These are phyloP conservation scores for Podaxis pistillaris DNA, from an alignment of 768 basidiomycete genomes.

Conservation along the genomic window DNA sequence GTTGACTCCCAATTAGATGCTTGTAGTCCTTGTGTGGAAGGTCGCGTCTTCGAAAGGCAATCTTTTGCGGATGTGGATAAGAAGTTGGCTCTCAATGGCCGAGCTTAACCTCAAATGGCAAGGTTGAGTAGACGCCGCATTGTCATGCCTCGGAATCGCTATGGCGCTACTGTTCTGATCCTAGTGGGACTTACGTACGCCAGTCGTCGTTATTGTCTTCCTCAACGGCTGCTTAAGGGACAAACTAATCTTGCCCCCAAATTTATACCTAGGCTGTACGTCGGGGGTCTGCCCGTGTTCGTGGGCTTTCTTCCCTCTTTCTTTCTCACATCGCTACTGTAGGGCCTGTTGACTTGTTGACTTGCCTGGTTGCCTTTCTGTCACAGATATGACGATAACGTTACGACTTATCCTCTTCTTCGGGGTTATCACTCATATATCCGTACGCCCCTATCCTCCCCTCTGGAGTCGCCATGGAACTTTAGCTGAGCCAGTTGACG, in stretches of 20 bases:
- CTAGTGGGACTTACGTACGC: not conserved
- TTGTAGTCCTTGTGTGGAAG: not conserved
- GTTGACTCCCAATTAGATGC: not conserved
- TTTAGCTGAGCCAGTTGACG: not conserved
- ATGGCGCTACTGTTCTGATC: not conserved
- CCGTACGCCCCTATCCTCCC: not conserved
- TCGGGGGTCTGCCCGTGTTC: not conserved
- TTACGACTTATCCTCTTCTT: not conserved
- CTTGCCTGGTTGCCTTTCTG: not conserved
- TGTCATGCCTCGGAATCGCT: not conserved
- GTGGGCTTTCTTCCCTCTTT: not conserved
- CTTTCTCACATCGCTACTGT: not conserved
- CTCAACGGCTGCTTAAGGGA: not conserved
- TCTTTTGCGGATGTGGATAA: not conserved
- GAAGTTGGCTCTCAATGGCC: not conserved
- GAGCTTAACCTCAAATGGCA: too few relatives aligned
- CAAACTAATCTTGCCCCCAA: not conserved
- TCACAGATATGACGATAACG: not conserved
- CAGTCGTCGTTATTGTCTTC: not conserved
- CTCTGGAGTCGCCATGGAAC: not conserved
- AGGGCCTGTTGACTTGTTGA: not conserved
- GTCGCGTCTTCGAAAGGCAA: not conserved
- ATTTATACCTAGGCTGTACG: not conserved
- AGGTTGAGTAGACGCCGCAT: not conserved
- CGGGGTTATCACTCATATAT: not conserved